Conservation (phyloP, 2,329 filamentous ascomycete species). For the Colletotrichum graminicola region DNA sequence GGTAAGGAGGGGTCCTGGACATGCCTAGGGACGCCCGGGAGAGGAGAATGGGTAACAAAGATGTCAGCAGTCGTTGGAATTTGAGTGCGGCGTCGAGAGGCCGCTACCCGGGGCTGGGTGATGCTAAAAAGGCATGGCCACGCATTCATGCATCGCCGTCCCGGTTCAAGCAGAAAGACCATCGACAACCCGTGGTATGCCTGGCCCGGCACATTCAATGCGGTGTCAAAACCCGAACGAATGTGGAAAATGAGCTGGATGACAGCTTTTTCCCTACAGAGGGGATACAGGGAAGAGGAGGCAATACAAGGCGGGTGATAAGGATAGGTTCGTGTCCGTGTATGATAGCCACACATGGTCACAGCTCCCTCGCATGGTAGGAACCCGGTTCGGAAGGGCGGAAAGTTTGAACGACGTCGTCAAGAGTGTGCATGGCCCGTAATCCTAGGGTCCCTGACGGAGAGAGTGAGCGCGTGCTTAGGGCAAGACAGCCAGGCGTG, state of each 20-base stretch:
- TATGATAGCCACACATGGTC: slow-evolving; percentile 34
- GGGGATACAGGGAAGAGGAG: slow-evolving; percentile 26
- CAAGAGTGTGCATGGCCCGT: slow-evolving; percentile 39
- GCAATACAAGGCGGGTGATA: slow-evolving; percentile 16
- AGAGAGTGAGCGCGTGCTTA: slow-evolving; percentile 29
- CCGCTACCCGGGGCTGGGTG: slow-evolving; percentile 46
- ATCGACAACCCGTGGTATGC: slow-evolving; percentile 43
- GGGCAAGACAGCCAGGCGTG: slow-evolving; percentile 43
- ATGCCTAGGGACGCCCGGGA: neutral
- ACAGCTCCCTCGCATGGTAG: slow-evolving; percentile 35
- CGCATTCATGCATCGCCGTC: slow-evolving; percentile 60
- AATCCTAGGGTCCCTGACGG: slow-evolving; percentile 24
- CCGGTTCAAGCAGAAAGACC: slow-evolving; percentile 46
- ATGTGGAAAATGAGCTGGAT: slow-evolving; percentile 31
- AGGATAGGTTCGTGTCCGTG: slow-evolving; percentile 37
- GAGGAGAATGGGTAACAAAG: slow-evolving; percentile 12
- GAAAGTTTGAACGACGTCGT: slow-evolving; percentile 19
- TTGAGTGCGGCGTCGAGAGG: slow-evolving; percentile 51
- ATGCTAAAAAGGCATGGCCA: slow-evolving; percentile 56
- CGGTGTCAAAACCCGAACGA: slow-evolving; percentile 26
- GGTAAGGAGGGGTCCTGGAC: slow-evolving; percentile 29
- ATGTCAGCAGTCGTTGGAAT: slow-evolving; percentile 44
- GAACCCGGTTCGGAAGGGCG: slow-evolving; percentile 20
- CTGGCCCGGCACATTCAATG: slow-evolving; percentile 48
- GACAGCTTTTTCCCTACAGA: slow-evolving; percentile 33